These are phyloP conservation scores for Diaporthe citrichinensis DNA, from an alignment of 2,329 filamentous ascomycete species.

Conservation along the genomic window DNA sequence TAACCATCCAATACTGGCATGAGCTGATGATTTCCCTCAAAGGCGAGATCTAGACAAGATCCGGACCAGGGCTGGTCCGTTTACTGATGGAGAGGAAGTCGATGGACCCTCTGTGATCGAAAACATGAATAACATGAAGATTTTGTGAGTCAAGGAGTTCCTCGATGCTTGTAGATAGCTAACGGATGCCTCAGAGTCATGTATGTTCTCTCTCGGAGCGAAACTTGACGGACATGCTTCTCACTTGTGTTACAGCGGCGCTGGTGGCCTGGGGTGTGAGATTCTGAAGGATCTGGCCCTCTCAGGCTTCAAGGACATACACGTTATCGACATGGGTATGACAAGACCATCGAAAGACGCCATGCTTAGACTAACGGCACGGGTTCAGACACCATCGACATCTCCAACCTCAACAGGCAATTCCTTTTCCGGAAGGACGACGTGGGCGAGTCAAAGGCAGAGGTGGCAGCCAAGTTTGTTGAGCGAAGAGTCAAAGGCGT, in stretches of 20 bases:
- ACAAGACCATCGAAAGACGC: constrained; percentile 33
- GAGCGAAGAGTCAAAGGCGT: constrained; percentile 91
- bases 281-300: constrained; percentile 96
- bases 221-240: constrained; percentile 39
- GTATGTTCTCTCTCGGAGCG: constrained; percentile 52
- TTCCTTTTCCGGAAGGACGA: constrained; percentile 95
- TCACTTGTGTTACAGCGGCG: constrained; percentile 73
- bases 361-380: constrained; percentile 34
- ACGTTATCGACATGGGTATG: constrained; percentile 98
- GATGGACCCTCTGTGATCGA: constrained; percentile 66
- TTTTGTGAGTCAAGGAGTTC: constrained; percentile 70
- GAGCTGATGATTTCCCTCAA: constrained; percentile 42
- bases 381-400: constrained; percentile 89
- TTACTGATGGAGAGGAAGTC: constrained; percentile 76
- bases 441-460: constrained; percentile 94
- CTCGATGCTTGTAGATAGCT: constrained; percentile 34
- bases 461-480: constrained; percentile 92
- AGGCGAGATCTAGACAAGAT: constrained; percentile 91
- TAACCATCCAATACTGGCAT: background rate
- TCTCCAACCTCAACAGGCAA: constrained; percentile 97
- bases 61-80: constrained; percentile 82
- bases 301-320: constrained; percentile 95
- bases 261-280: constrained; percentile 94
- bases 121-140: constrained; percentile 77
- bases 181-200: constrained; percentile 61